Base-by-base conservation (phyloP, 2,329 filamentous ascomycete genomes). In the Canariomyces notabilis region DNA sequence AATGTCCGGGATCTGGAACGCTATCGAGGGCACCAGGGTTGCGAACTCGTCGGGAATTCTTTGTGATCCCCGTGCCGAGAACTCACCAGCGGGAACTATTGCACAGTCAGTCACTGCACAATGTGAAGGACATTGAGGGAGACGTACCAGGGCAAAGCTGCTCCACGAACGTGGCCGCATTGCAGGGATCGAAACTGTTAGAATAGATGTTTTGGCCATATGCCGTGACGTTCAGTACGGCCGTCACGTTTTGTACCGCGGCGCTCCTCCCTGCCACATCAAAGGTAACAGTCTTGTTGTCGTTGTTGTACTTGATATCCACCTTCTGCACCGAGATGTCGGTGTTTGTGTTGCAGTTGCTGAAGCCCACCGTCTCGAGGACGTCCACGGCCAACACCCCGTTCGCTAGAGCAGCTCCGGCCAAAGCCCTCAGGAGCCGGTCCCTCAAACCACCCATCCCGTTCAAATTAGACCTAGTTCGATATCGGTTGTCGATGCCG, bases 1-100 rank as follows among this genome's bases (percentile, higher is more conserved):
- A 57, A 98, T 85, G 63, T 98, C 90, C 40, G 93, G 93, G 23
- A 98, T 75, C 50, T 80, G 78, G 70, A 96, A 98, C 11, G 91
- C 91, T 55, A 98, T 95, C 2, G 80, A 71, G 1, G 93, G 93
- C 33, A 98, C 91, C 67, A 85, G 69, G 44, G 75, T 75, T 46
- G 87, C 82, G 61, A 83, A 91, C 50, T 82, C 61, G 0, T 77
- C 67, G 14, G 89, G 86, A 32, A 98, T 86, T 22, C 73, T 67
- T 64, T 93, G 85, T 3, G 69, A 70, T 37, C 89, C 91, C 35
- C 71, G 69, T 6, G 91, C 89, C 12, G 79, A 67, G 60, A 97
- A 98, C 5, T 66, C 68, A 19, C 87, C 86, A 4, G 74, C 71
- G 11, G 90, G 89, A 7, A 96, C 84, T 84, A 48, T 36, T 62